A percentile compares a stretch with the other conserved stretches of the same genome.
These are phyloP conservation scores for Aspergillus baeticus DNA, from an alignment of 495 filamentous ascomycete species.

Conservation along the genomic window DNA sequence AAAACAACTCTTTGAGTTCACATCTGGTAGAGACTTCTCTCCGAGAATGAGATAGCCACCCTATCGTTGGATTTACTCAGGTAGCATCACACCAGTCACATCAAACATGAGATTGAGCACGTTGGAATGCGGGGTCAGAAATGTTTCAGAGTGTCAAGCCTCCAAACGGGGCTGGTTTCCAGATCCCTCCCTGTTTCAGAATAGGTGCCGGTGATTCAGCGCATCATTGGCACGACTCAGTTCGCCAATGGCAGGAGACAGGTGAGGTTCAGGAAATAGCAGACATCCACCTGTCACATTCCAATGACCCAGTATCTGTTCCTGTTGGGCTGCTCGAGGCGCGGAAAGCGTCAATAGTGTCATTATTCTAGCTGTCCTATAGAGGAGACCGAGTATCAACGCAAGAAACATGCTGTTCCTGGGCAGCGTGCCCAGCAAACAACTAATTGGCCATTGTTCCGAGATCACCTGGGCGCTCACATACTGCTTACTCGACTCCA, in stretches of 20 bases:
- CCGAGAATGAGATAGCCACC: too few relatives aligned
- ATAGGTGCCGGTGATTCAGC: background rate
- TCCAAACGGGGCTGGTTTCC: slow-evolving; percentile 6
- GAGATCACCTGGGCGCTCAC: background rate
- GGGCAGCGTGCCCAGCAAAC: background rate
- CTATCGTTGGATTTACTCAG: too few relatives aligned
- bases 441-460: background rate
- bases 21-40: too few relatives aligned
- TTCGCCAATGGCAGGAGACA: background rate
- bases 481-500: background rate
- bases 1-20: too few relatives aligned
- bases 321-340: too few relatives aligned
- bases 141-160: slow-evolving; percentile 24
- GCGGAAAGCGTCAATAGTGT: too few relatives aligned
- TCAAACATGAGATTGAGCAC: slow-evolving; percentile 13
- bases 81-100: background rate
- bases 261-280: background rate
- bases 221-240: slow-evolving; percentile 1
- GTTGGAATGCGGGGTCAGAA: slow-evolving; percentile 25
- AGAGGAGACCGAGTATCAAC: background rate
- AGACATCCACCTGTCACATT: slow-evolving; percentile 6
- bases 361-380: too few relatives aligned
- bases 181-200: slow-evolving; percentile 16
- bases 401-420: background rate
- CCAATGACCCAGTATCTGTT: background rate